Conservation (phyloP, 2,329 filamentous ascomycete species). For the Monosporascus sp. region DNA sequence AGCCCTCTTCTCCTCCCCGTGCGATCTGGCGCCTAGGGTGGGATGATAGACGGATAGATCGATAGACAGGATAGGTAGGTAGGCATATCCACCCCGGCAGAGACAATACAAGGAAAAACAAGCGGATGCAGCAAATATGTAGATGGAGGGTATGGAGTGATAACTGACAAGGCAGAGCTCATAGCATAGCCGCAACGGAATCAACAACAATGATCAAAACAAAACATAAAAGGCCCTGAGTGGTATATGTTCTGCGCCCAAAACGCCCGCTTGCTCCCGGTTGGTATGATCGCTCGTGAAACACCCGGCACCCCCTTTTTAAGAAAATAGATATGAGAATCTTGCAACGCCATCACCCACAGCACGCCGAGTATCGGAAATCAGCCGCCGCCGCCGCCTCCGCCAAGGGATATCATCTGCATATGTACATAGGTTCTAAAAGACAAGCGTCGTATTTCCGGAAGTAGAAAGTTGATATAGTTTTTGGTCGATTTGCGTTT, state of each 20-base stretch:
- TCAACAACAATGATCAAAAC: neutral
- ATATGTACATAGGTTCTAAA: constrained; percentile 21
- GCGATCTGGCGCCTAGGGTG: neutral
- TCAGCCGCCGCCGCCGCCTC: neutral
- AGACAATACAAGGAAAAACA: neutral
- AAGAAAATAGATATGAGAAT: neutral
- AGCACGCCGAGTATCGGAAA: neutral
- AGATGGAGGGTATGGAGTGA: neutral
- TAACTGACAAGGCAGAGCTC: neutral
- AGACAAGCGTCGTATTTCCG: constrained; percentile 12
- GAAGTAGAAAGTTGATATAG: constrained; percentile 9
- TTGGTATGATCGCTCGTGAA: neutral
- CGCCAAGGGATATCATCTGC: constrained; percentile 1
- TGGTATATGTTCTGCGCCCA: neutral
- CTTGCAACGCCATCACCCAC: neutral
- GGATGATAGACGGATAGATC: neutral
- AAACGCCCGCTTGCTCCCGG: neutral
- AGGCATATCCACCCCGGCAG: neutral
- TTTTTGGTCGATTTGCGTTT: constrained; percentile 7
- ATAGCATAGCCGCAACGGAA: too few relatives aligned
- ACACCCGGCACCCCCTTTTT: neutral
- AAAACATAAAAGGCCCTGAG: neutral
- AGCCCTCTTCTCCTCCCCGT: neutral
- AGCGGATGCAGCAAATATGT: neutral
- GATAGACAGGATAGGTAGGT: neutral